Base-by-base conservation (phyloP, 2,329 filamentous ascomycete species). In the Hymenoscyphus linearis region DNA sequence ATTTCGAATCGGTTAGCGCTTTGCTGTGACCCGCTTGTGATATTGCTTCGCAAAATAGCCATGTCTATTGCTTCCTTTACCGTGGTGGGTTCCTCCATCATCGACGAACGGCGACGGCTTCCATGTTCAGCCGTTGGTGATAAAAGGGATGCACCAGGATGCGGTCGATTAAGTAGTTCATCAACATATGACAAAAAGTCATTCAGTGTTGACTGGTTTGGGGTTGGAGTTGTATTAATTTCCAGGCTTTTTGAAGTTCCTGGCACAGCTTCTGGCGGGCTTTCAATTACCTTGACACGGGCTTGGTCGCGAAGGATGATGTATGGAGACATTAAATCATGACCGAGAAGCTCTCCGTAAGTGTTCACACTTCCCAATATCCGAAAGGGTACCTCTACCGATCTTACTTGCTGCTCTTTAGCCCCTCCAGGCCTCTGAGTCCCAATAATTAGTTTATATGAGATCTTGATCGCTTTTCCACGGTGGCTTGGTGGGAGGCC, bases 1-100 rank as follows among this genome's bases (percentile, higher is more conserved):
- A 99, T 98, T 72, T 96, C 93, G 73, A 98, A 99, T 44, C 92
- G 87, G 70, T 96, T 97, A n/a, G 88, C 85, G 71, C 90, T 93
- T 68, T 91, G 88, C 37, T 87, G 86, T n/a, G 85, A 83, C 52
- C 85, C 81, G 2, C 80, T 79, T 0, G 85, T 82, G 67, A 87
- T 77, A 67, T 91, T 91, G 71, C 91, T 92, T 66, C 91, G 87
- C 58, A 97, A 80, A 62, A 98, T 96, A 13, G 95, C 90, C 63
- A 96, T 82, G 71, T 97, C 91, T 69, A 99, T 96, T 22, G 90
- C 87, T 69, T 97, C 92, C 71, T 91, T 93, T 64, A 83, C 88
- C 2, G 84, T 85, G 2, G 82, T 76, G 1, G 81, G 77, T 40
- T 86, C 82, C 62, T 89, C 80, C 57, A 79, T 77, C 40, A 75